These are phyloP conservation scores for Tylopilus subfusipes DNA, from an alignment of 768 basidiomycete species.

Conservation along the genomic window DNA sequence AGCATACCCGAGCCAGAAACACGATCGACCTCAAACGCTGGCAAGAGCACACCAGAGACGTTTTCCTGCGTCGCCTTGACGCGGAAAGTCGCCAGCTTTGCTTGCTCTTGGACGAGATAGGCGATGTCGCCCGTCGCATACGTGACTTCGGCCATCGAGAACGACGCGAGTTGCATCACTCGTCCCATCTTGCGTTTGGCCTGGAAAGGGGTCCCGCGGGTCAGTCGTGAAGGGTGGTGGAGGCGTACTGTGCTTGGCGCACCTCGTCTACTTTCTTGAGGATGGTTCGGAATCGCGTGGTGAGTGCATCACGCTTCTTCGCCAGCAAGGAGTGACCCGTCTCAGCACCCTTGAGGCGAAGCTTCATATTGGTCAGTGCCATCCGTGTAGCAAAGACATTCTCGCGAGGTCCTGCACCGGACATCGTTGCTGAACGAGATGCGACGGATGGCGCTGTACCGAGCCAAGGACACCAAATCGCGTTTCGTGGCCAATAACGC, in stretches of 20 bases:
- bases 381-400: slow-evolving; percentile 96
- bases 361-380: slow-evolving; percentile 92
- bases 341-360: slow-evolving; percentile 86
- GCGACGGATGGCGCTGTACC: too few relatives aligned
- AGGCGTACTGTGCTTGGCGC: slow-evolving; percentile 20
- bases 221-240: slow-evolving; percentile 1
- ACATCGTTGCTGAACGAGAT: slow-evolving; percentile 52
- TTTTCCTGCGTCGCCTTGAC: slow-evolving; percentile 97
- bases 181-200: slow-evolving; percentile 99
- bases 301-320: slow-evolving; percentile 97
- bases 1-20: slow-evolving; percentile 73
- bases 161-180: slow-evolving; percentile 98
- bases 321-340: slow-evolving; percentile 94
- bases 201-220: slow-evolving; percentile 40
- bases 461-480: background rate
- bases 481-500: background rate
- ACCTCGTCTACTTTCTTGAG: slow-evolving; percentile 98
- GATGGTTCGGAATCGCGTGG: slow-evolving; percentile 91
- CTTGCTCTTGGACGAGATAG: slow-evolving; percentile 97
- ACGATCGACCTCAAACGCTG: slow-evolving; percentile 91
- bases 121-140: slow-evolving; percentile 97
- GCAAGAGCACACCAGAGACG: slow-evolving; percentile 93
- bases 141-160: slow-evolving; percentile 98
- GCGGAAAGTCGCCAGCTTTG: slow-evolving; percentile 84
- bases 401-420: slow-evolving; percentile 85